phyloP scores from a whole-genome alignment of 345 rosid species.

The Eutrema yunnanense region DNA sequence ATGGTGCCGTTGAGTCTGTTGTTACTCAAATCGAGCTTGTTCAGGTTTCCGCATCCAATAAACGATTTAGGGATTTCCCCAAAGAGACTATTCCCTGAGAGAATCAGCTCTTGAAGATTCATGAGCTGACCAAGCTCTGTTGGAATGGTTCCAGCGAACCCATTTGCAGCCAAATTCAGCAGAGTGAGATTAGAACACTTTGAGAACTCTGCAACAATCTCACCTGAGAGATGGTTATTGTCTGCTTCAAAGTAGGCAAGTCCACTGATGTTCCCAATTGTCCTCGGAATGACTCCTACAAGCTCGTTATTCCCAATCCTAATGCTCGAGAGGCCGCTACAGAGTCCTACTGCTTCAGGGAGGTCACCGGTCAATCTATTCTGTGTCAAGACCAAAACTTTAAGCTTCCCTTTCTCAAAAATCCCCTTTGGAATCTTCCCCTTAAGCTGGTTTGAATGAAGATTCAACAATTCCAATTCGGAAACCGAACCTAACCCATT shows the following conservation, averaged over 20 bases:
- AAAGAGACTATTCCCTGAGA: conserved; percentile 65
- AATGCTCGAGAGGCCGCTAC: conserved; percentile 69
- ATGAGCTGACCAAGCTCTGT: conserved; percentile 60
- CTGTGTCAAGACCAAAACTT: conserved; percentile 73
- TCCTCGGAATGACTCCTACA: conserved; percentile 66
- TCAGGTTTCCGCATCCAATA: conserved; percentile 74
- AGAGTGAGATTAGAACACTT: conserved; percentile 81
- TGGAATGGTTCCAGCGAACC: conserved; percentile 75
- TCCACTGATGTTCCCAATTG: conserved; percentile 73
- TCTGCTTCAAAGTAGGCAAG: conserved; percentile 91
- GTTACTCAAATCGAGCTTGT: conserved; percentile 74
- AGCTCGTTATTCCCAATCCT: conserved; percentile 84
- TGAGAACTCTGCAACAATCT: conserved; percentile 64
- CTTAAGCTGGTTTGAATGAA: conserved; percentile 80
- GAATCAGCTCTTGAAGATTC: conserved; percentile 88
- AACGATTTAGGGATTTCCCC: conserved; percentile 79
- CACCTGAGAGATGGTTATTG: conserved; percentile 79
- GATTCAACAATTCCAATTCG: conserved; percentile 66
- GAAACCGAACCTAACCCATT: conserved; percentile 60
- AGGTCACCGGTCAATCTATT: conserved; percentile 59
- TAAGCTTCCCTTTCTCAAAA: conserved; percentile 74
- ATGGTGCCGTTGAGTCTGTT: conserved; percentile 79
- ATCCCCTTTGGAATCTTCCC: conserved; percentile 75
- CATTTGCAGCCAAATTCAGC: conserved; percentile 79
- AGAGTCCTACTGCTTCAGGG: conserved; percentile 66